Evolutionary conservation across 2,329 filamentous ascomycete genomes (phyloP).

Genomic region (Lasiodiplodia sp.): DNA sequence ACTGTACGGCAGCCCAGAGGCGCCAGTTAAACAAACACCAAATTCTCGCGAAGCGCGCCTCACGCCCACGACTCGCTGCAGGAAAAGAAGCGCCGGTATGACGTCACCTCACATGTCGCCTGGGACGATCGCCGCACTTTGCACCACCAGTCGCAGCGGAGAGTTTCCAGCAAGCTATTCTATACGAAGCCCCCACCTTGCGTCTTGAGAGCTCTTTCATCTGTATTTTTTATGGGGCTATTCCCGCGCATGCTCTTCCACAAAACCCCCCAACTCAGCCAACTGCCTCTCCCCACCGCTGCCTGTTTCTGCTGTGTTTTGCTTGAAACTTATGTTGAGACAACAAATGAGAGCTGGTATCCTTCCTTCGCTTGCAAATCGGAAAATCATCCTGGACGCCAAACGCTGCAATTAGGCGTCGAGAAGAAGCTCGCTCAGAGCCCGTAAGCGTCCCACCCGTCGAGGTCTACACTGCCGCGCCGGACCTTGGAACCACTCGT

Average conservation of each 20-base stretch:
- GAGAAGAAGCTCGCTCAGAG: conserved; percentile 49
- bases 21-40: conserved; percentile 20
- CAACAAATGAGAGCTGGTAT: conserved; percentile 31
- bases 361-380: conserved; percentile 27
- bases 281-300: conserved; percentile 6
- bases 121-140: not conserved
- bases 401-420: conserved; percentile 20
- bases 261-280: not conserved
- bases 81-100: not conserved
- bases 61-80: not conserved
- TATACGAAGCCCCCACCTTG: conserved; percentile 6
- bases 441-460: conserved; percentile 73
- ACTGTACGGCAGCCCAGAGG: conserved; percentile 5
- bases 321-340: conserved; percentile 20
- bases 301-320: conserved; percentile 20
- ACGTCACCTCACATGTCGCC: conserved; percentile 19
- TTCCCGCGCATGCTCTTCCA: conserved; percentile 18
- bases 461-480: conserved; percentile 47
- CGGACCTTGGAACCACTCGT: conserved; percentile 23
- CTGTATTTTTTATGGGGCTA: conserved; percentile 17
- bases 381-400: conserved; percentile 23
- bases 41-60: not conserved
- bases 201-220: not conserved
- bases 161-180: conserved; percentile 16
- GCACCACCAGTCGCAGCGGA: not conserved